Evolutionary conservation across 2,329 filamentous ascomycete species (phyloP), one percentile per base, ranked within the genome.

Genomic region (Claviceps sp.): DNA sequence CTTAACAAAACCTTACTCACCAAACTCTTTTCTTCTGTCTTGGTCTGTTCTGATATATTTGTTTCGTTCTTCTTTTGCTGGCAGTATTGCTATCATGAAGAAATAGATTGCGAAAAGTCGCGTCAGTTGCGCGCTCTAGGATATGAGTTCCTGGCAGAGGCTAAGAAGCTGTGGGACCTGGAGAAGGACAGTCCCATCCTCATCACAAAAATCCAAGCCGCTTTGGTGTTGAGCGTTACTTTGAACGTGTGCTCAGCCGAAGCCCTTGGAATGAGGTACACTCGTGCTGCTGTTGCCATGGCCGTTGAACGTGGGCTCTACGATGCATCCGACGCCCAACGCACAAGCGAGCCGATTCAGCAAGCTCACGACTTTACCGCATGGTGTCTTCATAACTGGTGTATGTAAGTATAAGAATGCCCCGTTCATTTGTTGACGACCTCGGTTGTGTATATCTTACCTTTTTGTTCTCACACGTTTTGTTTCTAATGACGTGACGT

Each of bases 121-220:
- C 63, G 61, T 60, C 60, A 58, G 14, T 60, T 62, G 4, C 47
- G 59, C 14, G 64, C 56, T 5, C 51, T 63, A 2, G 57, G 54
- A 0, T 67, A 66, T 38, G 57, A 59, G 7, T 65, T 67, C n/a
- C 49, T 64, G 8, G 60, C 64, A 1, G 63, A 67, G 55, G 62
- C 65, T 5, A 60, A 58, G 9, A 58, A 62, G 11, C 57, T 67
- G 8, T 62, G 63, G 59, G 61, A 67, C 13, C 52, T 62, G 1
- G 61, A 65, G 45, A 52, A 56, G 51, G 54, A 55, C 20, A 47
- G 54, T 5, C 47, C 47, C 5, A 47, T 52, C 1, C 55, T 54
- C 16, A 48, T 68, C 4, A 65, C 64, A 1, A 65, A 62, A 1
- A 53, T 63, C 14, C 64, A 67, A 46, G 64, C 64, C 2, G 60